Evolutionary conservation across 805 yeast genomes (phyloP).

Genomic region (Ogataea pilisensis): DNA sequence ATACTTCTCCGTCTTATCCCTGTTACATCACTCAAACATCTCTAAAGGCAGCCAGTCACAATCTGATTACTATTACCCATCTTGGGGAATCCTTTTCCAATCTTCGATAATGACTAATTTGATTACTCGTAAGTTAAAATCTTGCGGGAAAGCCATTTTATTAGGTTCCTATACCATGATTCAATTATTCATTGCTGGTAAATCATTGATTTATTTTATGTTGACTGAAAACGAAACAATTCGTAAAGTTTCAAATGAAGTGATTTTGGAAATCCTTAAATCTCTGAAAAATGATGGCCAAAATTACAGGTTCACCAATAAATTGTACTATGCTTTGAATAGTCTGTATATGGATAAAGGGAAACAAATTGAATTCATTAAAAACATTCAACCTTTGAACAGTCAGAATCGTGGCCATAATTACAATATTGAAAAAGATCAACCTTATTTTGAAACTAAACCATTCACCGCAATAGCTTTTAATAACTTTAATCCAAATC

Average conservation of each 20-base stretch:
- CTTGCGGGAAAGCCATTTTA: constrained; percentile 2
- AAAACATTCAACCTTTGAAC: background rate
- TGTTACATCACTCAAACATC: constrained; percentile 8
- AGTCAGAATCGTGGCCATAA: background rate
- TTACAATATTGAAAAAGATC: background rate
- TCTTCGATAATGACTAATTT: constrained; percentile 9
- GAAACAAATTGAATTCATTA: constrained; percentile 3
- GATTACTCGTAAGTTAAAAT: constrained; percentile 5
- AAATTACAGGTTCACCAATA: background rate
- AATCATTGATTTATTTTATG: constrained; percentile 10
- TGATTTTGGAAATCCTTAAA: background rate
- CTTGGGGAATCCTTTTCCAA: constrained; percentile 19
- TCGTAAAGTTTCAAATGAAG: constrained; percentile 4
- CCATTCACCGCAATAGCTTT: background rate
- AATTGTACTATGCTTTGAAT: constrained; percentile 5
- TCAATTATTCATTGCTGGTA: constrained; percentile 11
- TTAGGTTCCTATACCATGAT: constrained; percentile 3
- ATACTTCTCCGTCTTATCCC: constrained; percentile 5
- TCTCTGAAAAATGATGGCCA: background rate
- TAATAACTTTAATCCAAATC: background rate
- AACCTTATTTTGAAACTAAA: background rate
- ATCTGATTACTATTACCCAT: constrained; percentile 15
- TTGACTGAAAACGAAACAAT: constrained; percentile 1
- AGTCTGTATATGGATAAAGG: constrained; percentile 3
- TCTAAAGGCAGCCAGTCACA: too few species aligned